Conservation (phyloP, 768 basidiomycete species). For the Trametes meyenii region DNA sequence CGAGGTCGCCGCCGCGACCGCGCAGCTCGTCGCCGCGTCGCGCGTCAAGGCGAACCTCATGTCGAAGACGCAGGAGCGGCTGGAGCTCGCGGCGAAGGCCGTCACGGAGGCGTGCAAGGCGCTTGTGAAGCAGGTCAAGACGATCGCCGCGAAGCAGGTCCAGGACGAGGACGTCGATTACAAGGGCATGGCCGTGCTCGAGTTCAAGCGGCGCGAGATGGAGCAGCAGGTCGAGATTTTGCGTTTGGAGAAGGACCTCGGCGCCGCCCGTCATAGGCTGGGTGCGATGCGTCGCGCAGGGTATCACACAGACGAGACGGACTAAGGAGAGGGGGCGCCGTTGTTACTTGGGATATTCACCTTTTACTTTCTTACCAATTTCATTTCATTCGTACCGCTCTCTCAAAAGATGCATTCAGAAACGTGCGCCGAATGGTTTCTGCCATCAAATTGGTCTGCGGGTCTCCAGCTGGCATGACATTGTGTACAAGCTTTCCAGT, state of each 20-base stretch:
- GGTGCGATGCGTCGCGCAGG: slow-evolving; percentile 88
- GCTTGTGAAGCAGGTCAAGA: slow-evolving; percentile 94
- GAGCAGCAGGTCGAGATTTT: slow-evolving; percentile 99
- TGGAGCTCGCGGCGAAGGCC: slow-evolving; percentile 95
- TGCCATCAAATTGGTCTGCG: not conserved
- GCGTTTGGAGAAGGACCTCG: slow-evolving; percentile 93
- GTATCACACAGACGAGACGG: slow-evolving; percentile 79
- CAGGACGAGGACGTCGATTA: slow-evolving; percentile 83
- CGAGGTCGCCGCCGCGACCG: slow-evolving; percentile 95
- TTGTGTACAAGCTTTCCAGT: slow-evolving; percentile 5
- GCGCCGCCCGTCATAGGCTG: slow-evolving; percentile 78
- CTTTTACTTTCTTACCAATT: not conserved
- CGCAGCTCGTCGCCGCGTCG: slow-evolving; percentile 97
- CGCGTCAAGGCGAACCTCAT: slow-evolving; percentile 98
- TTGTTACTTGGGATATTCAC: not conserved
- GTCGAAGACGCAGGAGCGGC: slow-evolving; percentile 96
- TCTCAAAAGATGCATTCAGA: slow-evolving; percentile 2
- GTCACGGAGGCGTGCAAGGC: slow-evolving; percentile 98
- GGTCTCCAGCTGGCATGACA: not conserved
- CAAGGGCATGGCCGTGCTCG: slow-evolving; percentile 88
- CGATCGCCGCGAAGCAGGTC: slow-evolving; percentile 81
- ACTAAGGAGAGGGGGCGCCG: slow-evolving; percentile 17
- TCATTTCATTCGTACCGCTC: slow-evolving; percentile 7
- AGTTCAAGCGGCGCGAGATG: slow-evolving; percentile 98
- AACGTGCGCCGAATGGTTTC: not conserved